phyloP scores from a whole-genome alignment of 495 filamentous ascomycete species.

The Neurospora sp. region DNA sequence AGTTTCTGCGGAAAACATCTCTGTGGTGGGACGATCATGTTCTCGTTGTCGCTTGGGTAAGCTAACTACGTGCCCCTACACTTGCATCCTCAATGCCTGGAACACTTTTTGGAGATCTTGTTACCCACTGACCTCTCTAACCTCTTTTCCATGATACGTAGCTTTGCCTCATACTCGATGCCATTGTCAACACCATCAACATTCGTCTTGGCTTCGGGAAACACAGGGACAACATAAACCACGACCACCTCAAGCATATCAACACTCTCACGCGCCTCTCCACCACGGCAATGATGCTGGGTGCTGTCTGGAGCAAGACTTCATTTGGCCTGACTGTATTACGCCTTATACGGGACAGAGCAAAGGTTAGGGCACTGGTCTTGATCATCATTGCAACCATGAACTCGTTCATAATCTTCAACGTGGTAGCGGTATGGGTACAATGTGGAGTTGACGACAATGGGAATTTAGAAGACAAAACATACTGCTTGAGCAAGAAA shows the following conservation, averaged over 20 bases:
- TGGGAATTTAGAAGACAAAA: background rate
- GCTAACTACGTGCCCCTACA: background rate
- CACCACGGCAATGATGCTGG: constrained; percentile 11
- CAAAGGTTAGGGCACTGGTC: constrained; percentile 3
- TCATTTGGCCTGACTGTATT: constrained; percentile 25
- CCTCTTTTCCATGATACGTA: background rate
- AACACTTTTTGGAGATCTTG: background rate
- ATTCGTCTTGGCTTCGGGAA: constrained; percentile 16
- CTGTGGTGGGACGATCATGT: constrained; percentile 26
- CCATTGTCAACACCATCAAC: constrained; percentile 6
- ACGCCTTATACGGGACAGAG: constrained; percentile 17
- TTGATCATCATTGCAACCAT: constrained; percentile 20
- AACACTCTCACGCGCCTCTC: constrained; percentile 7
- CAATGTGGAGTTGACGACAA: constrained; percentile 5
- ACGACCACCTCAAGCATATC: background rate
- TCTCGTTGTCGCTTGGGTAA: constrained; percentile 18
- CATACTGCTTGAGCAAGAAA: background rate
- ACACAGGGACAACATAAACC: constrained; percentile 6
- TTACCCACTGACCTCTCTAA: background rate
- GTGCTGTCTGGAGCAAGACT: constrained; percentile 28
- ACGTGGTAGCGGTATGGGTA: constrained; percentile 14
- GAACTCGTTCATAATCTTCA: constrained; percentile 17
- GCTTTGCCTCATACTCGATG: constrained; percentile 12
- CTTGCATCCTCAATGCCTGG: background rate
- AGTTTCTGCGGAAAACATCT: constrained; percentile 10